Percentiles rank a stretch among this genome's conserved stretches.
Conservation (phyloP, 2,329 filamentous ascomycete genomes). For the Fusarium decemcellulare region DNA sequence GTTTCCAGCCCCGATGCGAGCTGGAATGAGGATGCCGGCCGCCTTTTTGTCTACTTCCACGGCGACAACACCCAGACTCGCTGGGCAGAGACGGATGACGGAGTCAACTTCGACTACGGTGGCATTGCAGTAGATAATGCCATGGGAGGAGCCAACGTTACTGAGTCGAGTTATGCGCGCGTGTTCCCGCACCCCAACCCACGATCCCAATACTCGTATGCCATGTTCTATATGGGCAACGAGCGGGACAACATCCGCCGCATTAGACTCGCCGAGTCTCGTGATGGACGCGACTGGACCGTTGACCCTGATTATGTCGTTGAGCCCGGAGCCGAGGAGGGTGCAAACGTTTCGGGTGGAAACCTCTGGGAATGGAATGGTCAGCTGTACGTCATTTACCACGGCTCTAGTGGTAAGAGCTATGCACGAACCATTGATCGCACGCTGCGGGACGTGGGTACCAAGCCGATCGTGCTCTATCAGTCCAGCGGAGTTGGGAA, state of each 20-base stretch:
- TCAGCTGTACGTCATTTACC: slow-evolving; percentile 26
- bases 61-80: slow-evolving; percentile 25
- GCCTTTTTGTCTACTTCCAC: slow-evolving; percentile 32
- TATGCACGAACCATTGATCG: slow-evolving; percentile 32
- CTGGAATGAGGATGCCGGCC: slow-evolving; percentile 14
- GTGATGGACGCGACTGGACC: slow-evolving; percentile 38
- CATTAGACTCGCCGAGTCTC: slow-evolving; percentile 44
- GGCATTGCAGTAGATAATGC: slow-evolving; percentile 38
- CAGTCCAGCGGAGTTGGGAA: slow-evolving; percentile 10
- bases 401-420: slow-evolving; percentile 11
- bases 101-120: slow-evolving; percentile 23
- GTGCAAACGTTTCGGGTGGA: slow-evolving; percentile 16
- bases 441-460: slow-evolving; percentile 27
- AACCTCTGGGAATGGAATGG: slow-evolving; percentile 31
- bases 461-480: slow-evolving; percentile 20
- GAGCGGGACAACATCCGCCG: slow-evolving; percentile 41
- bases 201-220: slow-evolving; percentile 38
- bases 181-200: slow-evolving; percentile 43
- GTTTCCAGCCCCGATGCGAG: slow-evolving; percentile 32
- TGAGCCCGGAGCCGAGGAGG: slow-evolving; percentile 4
- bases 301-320: slow-evolving; percentile 29
- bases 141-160: slow-evolving; percentile 42
- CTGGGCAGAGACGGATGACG: slow-evolving; percentile 24
- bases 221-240: slow-evolving; percentile 49
- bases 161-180: slow-evolving; percentile 45